Base-by-base conservation (phyloP, 116 monocot genomes). In the Posidonia oceanica region DNA sequence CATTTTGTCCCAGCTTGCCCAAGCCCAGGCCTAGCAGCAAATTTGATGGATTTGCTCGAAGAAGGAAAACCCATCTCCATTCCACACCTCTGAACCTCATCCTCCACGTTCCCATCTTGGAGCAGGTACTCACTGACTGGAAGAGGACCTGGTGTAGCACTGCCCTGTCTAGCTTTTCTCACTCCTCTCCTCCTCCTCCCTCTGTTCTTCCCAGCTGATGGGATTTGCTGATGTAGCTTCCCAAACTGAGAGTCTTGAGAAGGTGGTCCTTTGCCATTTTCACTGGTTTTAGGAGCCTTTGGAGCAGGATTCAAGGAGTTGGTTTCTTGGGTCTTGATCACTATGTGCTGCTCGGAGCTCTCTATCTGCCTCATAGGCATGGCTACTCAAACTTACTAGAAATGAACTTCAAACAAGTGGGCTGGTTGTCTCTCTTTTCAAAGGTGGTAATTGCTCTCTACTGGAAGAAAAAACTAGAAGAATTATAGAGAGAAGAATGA, bases 321-420 rank as follows among this genome's bases (percentile, higher is more conserved):
- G 39, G 61, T 1, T 20, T 2, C 21, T 62, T 67, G 73, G 48
- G 66, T 36, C 54, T 84, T 84, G 71, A 84, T 78, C 52, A 80
- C 78, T 65, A 78, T 40, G 69, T 72, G 72, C 72, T 75, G 77
- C 65, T 80, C 75, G 53, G 84, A 70, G 64, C 48, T 69, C 36
- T 80, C 69, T 54, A 78, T 72, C 60, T 80, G 84, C 56, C 78
- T 72, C 36, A 75, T 61, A 52, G 84, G 80, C 84, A 84, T 84
- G 60, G 73, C 41, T 75, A 17, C 12, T 29, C 14, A 39, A 39
- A 14, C 64, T 39, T 12, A 22, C 5, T 0, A 13, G 21, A 39
- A 64, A 22, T 5, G 63, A 3, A 64, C 14, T n/a, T n/a, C n/a
- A 36, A 61, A 18, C 11, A 61, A 18, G n/a, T 61, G 6, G 4